Conservation (phyloP, 805 yeast species). For the Candida morakotiae region DNA sequence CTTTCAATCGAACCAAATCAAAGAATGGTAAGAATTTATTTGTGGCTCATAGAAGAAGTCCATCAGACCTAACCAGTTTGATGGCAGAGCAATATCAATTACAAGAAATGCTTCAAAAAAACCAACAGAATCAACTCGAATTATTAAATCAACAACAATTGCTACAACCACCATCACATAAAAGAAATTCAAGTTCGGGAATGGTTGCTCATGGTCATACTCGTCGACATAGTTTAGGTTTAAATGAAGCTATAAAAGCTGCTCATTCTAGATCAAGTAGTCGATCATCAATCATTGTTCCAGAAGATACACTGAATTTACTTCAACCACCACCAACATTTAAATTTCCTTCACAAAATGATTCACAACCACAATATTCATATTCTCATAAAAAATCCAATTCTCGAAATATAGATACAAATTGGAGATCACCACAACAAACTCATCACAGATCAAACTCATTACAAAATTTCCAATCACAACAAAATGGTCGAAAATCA, state of each 20-base stretch:
- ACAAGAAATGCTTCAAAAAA: constrained; percentile 88
- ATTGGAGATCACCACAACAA: constrained; percentile 63
- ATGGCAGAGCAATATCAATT: constrained; percentile 90
- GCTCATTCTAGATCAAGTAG: constrained; percentile 58
- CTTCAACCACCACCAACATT: constrained; percentile 55
- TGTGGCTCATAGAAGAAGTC: constrained; percentile 95
- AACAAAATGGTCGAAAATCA: constrained; percentile 55
- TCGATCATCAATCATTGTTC: constrained; percentile 36
- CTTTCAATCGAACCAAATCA: background rate
- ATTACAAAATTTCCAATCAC: constrained; percentile 28
- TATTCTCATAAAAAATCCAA: constrained; percentile 17
- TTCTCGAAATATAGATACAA: constrained; percentile 46
- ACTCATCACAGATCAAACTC: constrained; percentile 55
- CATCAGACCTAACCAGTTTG: constrained; percentile 87
- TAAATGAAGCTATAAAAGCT: constrained; percentile 90
- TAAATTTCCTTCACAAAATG: constrained; percentile 36
- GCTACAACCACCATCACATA: constrained; percentile 19
- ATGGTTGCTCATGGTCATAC: constrained; percentile 55
- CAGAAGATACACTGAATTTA: constrained; percentile 17
- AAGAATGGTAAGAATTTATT: constrained; percentile 45
- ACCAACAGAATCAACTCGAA: constrained; percentile 90
- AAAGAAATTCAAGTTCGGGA: constrained; percentile 32
- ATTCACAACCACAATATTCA: constrained; percentile 34
- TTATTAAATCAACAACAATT: constrained; percentile 72
- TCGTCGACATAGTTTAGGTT: constrained; percentile 88